Evolutionary conservation across 2,329 filamentous ascomycete species (phyloP).

Genomic region (Simplicillium sp.): DNA sequence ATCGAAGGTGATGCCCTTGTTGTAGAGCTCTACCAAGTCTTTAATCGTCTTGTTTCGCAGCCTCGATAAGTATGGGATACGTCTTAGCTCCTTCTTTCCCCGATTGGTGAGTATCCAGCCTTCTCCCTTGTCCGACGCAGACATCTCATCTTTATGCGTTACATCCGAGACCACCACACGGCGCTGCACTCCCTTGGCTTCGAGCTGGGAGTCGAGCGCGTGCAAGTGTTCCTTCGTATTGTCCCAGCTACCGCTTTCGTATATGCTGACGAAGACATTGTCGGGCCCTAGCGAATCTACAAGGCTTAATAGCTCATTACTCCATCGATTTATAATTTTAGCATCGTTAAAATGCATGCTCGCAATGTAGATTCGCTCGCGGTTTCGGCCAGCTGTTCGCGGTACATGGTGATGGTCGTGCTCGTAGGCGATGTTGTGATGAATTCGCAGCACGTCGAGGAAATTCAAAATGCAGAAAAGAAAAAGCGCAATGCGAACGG

Average conservation of each 20-base stretch:
- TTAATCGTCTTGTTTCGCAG: conserved; percentile 55
- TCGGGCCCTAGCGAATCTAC: conserved; percentile 46
- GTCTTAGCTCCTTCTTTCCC: conserved; percentile 44
- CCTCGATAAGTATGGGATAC: conserved; percentile 59
- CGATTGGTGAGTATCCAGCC: conserved; percentile 57
- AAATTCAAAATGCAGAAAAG: conserved; percentile 25
- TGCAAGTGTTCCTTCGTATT: conserved; percentile 53
- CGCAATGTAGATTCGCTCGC: conserved; percentile 53
- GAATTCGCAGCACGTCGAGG: conserved; percentile 29
- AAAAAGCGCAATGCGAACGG: conserved; percentile 21
- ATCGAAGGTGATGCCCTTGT: conserved; percentile 43
- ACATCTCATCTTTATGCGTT: conserved; percentile 49
- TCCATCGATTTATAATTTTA: conserved; percentile 54
- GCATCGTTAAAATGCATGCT: conserved; percentile 59
- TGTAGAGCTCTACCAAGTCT: conserved; percentile 42
- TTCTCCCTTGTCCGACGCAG: conserved; percentile 27
- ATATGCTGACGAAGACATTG: conserved; percentile 59
- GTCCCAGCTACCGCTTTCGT: conserved; percentile 62
- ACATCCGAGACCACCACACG: conserved; percentile 48
- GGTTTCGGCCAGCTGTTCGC: conserved; percentile 13
- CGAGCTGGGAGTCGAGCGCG: conserved; percentile 45
- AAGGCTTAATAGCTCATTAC: conserved; percentile 46
- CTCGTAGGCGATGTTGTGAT: conserved; percentile 19
- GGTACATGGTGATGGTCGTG: conserved; percentile 13
- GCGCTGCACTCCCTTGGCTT: conserved; percentile 38